These are phyloP conservation scores for Cadophora sp. DNA, from an alignment of 2,329 filamentous ascomycete species.

Conservation along the genomic window DNA sequence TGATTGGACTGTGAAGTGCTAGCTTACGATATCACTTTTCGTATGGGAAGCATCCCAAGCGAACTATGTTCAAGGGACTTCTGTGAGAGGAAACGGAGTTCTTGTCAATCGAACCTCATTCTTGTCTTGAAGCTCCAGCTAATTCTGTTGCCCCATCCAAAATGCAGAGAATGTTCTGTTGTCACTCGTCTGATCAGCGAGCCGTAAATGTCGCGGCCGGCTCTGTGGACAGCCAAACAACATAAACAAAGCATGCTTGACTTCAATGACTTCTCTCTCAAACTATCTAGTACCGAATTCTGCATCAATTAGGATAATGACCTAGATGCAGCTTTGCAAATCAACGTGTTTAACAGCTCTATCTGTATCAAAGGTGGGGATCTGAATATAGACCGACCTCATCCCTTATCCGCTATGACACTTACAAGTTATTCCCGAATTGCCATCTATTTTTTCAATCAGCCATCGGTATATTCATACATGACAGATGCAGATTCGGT, in stretches of 20 bases:
- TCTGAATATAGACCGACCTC: slow-evolving; percentile 1
- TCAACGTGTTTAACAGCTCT: not conserved
- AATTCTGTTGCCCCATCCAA: not conserved
- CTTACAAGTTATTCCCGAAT: slow-evolving; percentile 11
- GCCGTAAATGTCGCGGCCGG: not conserved
- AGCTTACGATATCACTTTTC: not conserved
- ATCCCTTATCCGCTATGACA: slow-evolving; percentile 3
- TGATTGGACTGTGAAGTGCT: not conserved
- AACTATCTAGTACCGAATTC: no score
- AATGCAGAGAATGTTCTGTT: not conserved
- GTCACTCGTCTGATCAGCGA: not conserved
- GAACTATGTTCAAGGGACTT: not conserved
- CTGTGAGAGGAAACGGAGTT: not conserved
- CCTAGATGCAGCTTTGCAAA: not conserved
- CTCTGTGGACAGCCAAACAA: not conserved
- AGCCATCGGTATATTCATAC: not conserved
- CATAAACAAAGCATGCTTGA: slow-evolving; percentile 16
- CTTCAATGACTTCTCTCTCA: not conserved
- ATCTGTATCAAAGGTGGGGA: slow-evolving; percentile 13
- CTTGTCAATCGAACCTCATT: not conserved
- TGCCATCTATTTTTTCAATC: not conserved
- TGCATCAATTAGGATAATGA: not conserved
- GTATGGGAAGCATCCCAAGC: slow-evolving; percentile 2
- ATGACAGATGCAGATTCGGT: not conserved
- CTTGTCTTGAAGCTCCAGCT: not conserved